Evolutionary conservation across 169 alveolate species (phyloP).

Genomic region (Plasmodium fragile): DNA sequence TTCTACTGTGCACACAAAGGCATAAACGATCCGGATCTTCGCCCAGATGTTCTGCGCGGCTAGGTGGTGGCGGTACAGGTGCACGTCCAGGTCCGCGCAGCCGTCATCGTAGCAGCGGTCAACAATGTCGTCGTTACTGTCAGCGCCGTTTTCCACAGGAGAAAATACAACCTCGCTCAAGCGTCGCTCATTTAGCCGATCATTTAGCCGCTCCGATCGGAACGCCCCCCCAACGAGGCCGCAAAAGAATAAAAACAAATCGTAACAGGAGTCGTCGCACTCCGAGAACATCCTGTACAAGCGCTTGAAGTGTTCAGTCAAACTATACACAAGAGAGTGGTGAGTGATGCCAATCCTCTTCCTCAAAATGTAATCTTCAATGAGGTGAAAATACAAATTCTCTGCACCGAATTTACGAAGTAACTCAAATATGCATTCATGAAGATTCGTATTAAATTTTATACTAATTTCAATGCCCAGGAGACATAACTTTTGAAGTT

Average conservation of each 20-base stretch:
- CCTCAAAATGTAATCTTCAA: slow-evolving; percentile 29
- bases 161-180: neutral
- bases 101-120: neutral
- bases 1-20: slow-evolving; percentile 39
- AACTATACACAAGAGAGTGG: slow-evolving; percentile 1
- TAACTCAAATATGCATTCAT: slow-evolving; percentile 34
- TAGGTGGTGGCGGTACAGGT: slow-evolving; percentile 25
- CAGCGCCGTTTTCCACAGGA: neutral
- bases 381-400: slow-evolving; percentile 22
- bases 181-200: neutral
- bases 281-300: slow-evolving; percentile 21
- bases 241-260: slow-evolving; percentile 42
- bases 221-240: neutral
- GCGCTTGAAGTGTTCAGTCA: slow-evolving; percentile 6
- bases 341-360: slow-evolving; percentile 30
- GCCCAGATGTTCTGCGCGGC: neutral
- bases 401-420: slow-evolving; percentile 14
- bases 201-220: neutral
- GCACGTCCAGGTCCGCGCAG: slow-evolving; percentile 4
- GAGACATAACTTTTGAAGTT: slow-evolving; percentile 15
- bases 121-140: neutral
- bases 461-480: slow-evolving; percentile 35
- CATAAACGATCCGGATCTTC: slow-evolving; percentile 17
- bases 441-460: slow-evolving; percentile 13
- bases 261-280: slow-evolving; percentile 45